Base-by-base conservation (phyloP, 2,329 filamentous ascomycete genomes). In the Paraconiothyrium sp. region DNA sequence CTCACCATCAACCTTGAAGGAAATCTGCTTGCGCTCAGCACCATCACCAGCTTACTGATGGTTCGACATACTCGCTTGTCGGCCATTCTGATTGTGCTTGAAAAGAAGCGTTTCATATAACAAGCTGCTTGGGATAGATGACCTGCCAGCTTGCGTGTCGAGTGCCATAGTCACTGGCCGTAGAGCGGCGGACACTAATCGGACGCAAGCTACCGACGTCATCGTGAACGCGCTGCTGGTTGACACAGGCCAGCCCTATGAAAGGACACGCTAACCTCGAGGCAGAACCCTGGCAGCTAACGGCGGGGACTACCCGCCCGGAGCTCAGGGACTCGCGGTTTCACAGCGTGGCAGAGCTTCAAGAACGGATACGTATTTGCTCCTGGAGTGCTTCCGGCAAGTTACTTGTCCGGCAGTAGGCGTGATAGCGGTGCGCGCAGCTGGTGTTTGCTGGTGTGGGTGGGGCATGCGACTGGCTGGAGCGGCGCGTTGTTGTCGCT, bases 1-100 rank as follows among this genome's bases (percentile, higher is more conserved):
- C 32, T 76, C 67, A 59, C 83, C 83, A 27, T 79, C 71, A 62
- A 84, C 83, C 62, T 76, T 82, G 78, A 80, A 84, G 10, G 77
- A 77, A 60, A 84, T 83, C 82, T 84, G 61, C 20, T 24, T 44
- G 47, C 47, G 47, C 60, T 76, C 52, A 72, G 67, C 54, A 47
- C 39, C 62, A 66, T 48, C 60, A 66, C 50, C 60, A 30, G 43
- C 22, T 39, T 44, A 24, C 20, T 39, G n/a, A 13, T 20, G 52
- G 41, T 9, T 60, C 56, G 48, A 71, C 74, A 57, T 61, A 78
- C 76, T 66, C 76, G 71, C 67, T 76, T 77, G 63, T 58, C 67
- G 46, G 75, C 67, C 76, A 78, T 78, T 58, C 11, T 75, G 67
- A 67, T 61, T 61, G 75, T 64, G 58, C 54, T 62, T 34, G 72